A percentile compares a stretch with the other conserved stretches of the same genome.
Conservation (phyloP, 164 flowering plant species). For the Magnolia sinica region DNA sequence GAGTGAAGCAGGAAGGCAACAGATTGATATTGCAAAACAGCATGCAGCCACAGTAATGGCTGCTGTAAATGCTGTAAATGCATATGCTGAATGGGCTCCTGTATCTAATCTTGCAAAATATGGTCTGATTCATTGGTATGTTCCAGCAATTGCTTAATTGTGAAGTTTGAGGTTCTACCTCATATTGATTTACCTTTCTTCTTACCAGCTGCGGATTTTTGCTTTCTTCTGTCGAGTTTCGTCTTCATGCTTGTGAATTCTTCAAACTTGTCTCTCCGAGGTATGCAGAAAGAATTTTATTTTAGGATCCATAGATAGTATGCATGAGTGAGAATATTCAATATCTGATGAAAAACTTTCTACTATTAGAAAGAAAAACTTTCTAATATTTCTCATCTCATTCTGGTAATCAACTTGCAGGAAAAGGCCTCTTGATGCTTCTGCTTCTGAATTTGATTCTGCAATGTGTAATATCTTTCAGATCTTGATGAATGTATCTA, state of each 20-base stretch:
- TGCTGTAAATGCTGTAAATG: conserved; percentile 83
- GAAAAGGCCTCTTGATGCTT: conserved; percentile 71
- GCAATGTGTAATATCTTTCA: conserved; percentile 71
- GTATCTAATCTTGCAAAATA: conserved; percentile 78
- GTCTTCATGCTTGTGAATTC: conserved; percentile 95
- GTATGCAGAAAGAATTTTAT: conserved; percentile 29
- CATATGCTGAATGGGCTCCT: conserved; percentile 99
- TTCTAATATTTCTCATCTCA: conserved; percentile 9
- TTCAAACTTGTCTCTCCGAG: conserved; percentile 87
- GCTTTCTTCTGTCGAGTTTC: conserved; percentile 83
- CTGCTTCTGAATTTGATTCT: conserved; percentile 72
- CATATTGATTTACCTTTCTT: neutral
- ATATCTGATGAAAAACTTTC: conserved; percentile 7
- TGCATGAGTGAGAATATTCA: neutral
- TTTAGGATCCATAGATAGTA: neutral
- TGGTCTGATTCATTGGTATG: conserved; percentile 87
- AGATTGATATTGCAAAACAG: conserved; percentile 74
- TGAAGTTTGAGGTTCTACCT: neutral
- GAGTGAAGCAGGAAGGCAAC: conserved; percentile 67
- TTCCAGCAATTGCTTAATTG: neutral
- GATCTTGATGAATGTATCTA: conserved; percentile 66
- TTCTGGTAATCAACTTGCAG: conserved; percentile 41
- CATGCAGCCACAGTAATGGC: conserved; percentile 88
- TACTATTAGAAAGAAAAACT: neutral
- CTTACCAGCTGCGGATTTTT: conserved; percentile 72